Percentiles rank a stretch among this genome's conserved stretches.
phyloP scores from a whole-genome alignment of 805 yeast genomes.

The Metschnikowia reukaufii region DNA sequence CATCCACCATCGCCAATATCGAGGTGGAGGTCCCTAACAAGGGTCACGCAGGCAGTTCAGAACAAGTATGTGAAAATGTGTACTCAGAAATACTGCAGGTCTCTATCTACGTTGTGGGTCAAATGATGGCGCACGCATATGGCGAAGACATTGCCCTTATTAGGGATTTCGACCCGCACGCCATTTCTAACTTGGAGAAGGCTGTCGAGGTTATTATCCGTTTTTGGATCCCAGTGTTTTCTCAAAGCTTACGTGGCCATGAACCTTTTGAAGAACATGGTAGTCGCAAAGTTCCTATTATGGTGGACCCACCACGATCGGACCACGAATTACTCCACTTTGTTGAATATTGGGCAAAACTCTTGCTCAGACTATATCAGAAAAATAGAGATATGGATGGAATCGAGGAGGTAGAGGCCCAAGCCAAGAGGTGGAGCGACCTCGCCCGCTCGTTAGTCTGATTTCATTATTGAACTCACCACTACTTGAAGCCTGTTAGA shows the following conservation, averaged over 20 bases:
- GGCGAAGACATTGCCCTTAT: constrained; percentile 56
- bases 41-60: background rate
- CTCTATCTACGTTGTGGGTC: constrained; percentile 47
- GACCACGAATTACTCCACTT: constrained; percentile 35
- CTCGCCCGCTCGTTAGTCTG: constrained; percentile 5
- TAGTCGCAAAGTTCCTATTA: constrained; percentile 11
- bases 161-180: constrained; percentile 43
- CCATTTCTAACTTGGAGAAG: constrained; percentile 38
- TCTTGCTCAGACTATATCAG: constrained; percentile 30
- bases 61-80: constrained; percentile 22
- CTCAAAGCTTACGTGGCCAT: constrained; percentile 40
- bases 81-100: constrained; percentile 43
- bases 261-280: constrained; percentile 20
- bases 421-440: constrained; percentile 4
- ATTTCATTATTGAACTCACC: background rate
- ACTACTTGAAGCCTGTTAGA: too few relatives aligned
- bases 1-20: constrained; percentile 2
- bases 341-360: constrained; percentile 51
- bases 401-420: background rate
- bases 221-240: constrained; percentile 52
- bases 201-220: constrained; percentile 41
- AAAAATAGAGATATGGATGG: constrained; percentile 1
- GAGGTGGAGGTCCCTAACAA: constrained; percentile 13
- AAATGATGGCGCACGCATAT: constrained; percentile 52
- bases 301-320: constrained; percentile 18